Conservation (phyloP, 495 filamentous ascomycete genomes). For the Cudoniella acicularis region DNA sequence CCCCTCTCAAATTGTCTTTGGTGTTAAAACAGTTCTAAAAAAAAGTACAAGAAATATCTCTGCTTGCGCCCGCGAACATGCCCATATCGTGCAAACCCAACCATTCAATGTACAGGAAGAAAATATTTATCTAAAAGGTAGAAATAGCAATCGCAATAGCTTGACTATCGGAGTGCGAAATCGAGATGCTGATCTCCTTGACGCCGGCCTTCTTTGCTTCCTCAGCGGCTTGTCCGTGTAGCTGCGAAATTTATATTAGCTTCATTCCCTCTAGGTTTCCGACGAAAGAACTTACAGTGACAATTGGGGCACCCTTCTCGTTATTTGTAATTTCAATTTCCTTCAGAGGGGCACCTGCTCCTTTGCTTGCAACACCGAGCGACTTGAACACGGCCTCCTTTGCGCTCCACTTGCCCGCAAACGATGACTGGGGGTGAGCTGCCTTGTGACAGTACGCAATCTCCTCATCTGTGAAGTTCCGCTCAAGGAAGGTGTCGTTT, state of each 20-base stretch:
- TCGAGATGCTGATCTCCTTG: conserved; percentile 84
- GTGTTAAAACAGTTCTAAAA: neutral
- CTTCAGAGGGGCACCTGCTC: conserved; percentile 83
- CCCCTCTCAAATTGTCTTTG: no score
- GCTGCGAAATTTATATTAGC: conserved; percentile 42
- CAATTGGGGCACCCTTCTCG: conserved; percentile 74
- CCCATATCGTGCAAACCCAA: neutral
- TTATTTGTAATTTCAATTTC: conserved; percentile 90
- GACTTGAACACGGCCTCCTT: conserved; percentile 99
- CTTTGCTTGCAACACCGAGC: conserved; percentile 80
- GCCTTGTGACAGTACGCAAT: conserved; percentile 81
- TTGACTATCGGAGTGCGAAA: conserved; percentile 89
- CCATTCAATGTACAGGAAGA: neutral
- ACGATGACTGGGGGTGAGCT: conserved; percentile 72
- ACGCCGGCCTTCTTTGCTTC: conserved; percentile 81
- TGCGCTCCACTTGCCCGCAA: conserved; percentile 91
- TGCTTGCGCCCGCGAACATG: neutral
- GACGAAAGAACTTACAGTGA: conserved; percentile 63
- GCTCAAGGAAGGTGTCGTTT: conserved; percentile 89
- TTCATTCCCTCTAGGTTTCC: neutral
- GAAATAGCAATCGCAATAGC: conserved; percentile 89
- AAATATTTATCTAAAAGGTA: conserved; percentile 48
- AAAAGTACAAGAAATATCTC: neutral
- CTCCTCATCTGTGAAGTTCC: conserved; percentile 87
- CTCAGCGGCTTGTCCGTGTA: conserved; percentile 76